Evolutionary conservation across 2,329 filamentous ascomycete species (phyloP).

Genomic region (Drechslerella coelobrocha): DNA sequence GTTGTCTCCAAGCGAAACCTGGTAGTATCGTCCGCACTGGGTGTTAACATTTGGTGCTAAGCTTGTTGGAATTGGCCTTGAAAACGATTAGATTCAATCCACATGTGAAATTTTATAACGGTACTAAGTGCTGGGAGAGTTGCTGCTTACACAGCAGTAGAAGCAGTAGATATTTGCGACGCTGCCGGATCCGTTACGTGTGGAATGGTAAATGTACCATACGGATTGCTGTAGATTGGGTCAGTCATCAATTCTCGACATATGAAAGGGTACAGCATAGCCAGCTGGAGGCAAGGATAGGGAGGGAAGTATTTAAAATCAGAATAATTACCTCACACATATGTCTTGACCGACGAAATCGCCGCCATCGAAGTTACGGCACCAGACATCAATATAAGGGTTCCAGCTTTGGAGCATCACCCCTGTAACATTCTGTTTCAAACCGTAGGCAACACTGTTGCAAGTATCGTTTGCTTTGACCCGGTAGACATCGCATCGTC

Average conservation of each 20-base stretch:
- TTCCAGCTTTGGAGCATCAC: slow-evolving; percentile 54
- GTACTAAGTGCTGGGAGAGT: not conserved
- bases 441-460: slow-evolving; percentile 44
- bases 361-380: slow-evolving; percentile 52
- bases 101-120: slow-evolving; percentile 10
- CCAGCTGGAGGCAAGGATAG: slow-evolving; percentile 5
- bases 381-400: slow-evolving; percentile 52
- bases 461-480: slow-evolving; percentile 53
- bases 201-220: slow-evolving; percentile 35
- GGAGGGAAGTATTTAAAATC: slow-evolving; percentile 1
- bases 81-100: slow-evolving; percentile 9
- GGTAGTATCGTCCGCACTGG: slow-evolving; percentile 56
- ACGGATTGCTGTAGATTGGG: slow-evolving; percentile 20
- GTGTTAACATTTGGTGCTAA: slow-evolving; percentile 52
- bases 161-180: slow-evolving; percentile 37
- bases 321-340: slow-evolving; percentile 50
- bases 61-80: slow-evolving; percentile 54
- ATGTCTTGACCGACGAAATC: slow-evolving; percentile 50
- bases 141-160: slow-evolving; percentile 27
- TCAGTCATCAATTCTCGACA: slow-evolving; percentile 11
- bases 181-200: slow-evolving; percentile 24
- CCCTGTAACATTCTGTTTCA: slow-evolving; percentile 49
- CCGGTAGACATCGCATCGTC: slow-evolving; percentile 52
- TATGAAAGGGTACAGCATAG: not conserved
- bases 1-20: slow-evolving; percentile 56